A percentile compares a stretch with the other conserved stretches of the same genome.
Conservation (phyloP, 176 grass and related monocot genomes). For the Rhipidocladum racemiflorum region DNA sequence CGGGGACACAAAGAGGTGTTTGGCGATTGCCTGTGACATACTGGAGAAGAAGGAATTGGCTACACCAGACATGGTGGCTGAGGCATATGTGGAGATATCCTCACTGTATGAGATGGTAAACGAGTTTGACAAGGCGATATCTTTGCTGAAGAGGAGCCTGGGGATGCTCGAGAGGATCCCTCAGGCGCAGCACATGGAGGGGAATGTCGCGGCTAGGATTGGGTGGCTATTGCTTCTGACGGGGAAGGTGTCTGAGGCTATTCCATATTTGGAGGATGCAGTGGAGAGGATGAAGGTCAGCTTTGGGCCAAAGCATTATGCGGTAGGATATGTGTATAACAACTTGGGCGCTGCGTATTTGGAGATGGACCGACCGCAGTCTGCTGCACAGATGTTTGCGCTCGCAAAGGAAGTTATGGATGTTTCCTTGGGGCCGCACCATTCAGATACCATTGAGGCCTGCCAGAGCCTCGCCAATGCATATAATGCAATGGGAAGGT, state of each 20-base stretch:
- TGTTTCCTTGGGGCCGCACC: slow-evolving; percentile 69
- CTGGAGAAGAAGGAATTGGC: slow-evolving; percentile 58
- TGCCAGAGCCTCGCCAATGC: slow-evolving; percentile 92
- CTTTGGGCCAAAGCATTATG: slow-evolving; percentile 81
- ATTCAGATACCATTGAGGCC: slow-evolving; percentile 78
- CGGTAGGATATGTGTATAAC: slow-evolving; percentile 86
- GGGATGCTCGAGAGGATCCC: slow-evolving; percentile 82
- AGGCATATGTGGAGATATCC: slow-evolving; percentile 60
- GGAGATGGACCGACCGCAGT: slow-evolving; percentile 79
- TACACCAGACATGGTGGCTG: slow-evolving; percentile 59
- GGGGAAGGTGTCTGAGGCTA: slow-evolving; percentile 64
- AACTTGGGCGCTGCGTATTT: slow-evolving; percentile 85
- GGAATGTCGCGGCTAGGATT: slow-evolving; percentile 69
- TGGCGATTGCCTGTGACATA: slow-evolving; percentile 61
- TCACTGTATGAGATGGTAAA: slow-evolving; percentile 70
- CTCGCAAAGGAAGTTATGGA: slow-evolving; percentile 84
- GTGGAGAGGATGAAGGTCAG: slow-evolving; percentile 81
- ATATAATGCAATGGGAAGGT: slow-evolving; percentile 83
- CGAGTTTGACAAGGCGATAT: slow-evolving; percentile 70
- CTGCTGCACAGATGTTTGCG: slow-evolving; percentile 86
- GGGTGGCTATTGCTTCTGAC: slow-evolving; percentile 84
- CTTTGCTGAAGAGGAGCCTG: slow-evolving; percentile 75
- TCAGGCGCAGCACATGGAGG: slow-evolving; percentile 81
- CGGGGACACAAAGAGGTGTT: slow-evolving; percentile 68
- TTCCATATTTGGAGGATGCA: slow-evolving; percentile 72